These are phyloP conservation scores for Solanum hybrid DNA, from an alignment of 305 asterid species.

Conservation along the genomic window DNA sequence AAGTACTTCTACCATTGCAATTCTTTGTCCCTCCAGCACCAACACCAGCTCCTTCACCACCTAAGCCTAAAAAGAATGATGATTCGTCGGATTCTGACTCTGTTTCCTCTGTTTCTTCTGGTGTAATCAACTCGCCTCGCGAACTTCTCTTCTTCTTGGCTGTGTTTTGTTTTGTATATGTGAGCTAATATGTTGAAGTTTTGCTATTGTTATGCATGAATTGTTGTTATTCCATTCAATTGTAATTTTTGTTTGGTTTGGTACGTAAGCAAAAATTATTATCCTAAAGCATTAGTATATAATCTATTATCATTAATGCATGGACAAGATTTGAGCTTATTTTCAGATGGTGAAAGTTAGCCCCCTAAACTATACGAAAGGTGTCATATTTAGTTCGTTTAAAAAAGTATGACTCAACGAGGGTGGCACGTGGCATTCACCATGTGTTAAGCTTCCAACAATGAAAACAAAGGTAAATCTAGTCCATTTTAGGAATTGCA, in stretches of 20 bases:
- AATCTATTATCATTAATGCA: neutral
- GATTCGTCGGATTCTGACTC: conserved; percentile 19
- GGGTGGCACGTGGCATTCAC: neutral
- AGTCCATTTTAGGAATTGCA: neutral
- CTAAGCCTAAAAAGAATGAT: conserved; percentile 26
- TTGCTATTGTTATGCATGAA: neutral
- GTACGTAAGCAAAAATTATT: neutral
- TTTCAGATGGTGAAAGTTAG: neutral
- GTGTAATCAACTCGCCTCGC: neutral
- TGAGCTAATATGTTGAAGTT: neutral
- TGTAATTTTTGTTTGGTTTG: neutral
- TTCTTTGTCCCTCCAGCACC: conserved; percentile 39
- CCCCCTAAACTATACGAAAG: neutral
- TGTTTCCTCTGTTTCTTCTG: conserved; percentile 25
- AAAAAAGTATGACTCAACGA: neutral
- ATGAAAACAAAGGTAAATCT: neutral
- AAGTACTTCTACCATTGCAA: conserved; percentile 48
- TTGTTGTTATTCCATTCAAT: neutral
- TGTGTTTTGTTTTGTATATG: neutral
- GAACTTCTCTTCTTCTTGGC: neutral
- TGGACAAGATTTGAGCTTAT: neutral
- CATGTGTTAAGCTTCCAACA: neutral
- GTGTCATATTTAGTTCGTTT: neutral
- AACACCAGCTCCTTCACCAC: conserved; percentile 43
- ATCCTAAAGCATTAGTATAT: neutral